Evolutionary conservation across 2,329 filamentous ascomycete species (phyloP).

Genomic region (Colletotrichum sp.): DNA sequence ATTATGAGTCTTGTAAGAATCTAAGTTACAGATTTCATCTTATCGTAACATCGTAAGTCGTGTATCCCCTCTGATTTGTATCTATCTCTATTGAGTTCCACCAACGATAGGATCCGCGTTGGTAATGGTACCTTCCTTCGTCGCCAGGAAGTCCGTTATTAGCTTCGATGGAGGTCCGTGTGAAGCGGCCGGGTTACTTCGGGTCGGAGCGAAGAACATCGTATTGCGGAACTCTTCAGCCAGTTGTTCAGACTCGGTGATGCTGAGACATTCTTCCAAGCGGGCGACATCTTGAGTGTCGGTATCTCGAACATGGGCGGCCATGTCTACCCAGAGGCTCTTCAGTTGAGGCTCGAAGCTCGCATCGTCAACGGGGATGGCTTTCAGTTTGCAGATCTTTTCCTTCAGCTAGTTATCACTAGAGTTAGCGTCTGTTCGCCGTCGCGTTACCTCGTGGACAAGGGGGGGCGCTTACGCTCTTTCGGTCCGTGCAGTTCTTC

Average conservation of each 20-base stretch:
- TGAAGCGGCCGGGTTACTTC: background rate
- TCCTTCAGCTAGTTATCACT: slow-evolving; percentile 3
- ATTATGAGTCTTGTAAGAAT: background rate
- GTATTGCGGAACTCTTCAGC: slow-evolving; percentile 1
- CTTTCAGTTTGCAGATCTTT: slow-evolving; percentile 1
- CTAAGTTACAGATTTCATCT: background rate
- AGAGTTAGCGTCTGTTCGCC: background rate
- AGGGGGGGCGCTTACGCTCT: background rate
- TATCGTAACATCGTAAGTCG: background rate
- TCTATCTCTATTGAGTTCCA: background rate
- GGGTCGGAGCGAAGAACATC: slow-evolving; percentile 1
- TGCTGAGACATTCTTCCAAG: slow-evolving; percentile 13
- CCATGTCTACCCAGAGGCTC: background rate
- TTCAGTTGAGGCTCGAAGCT: slow-evolving; percentile 6
- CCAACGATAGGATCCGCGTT: background rate
- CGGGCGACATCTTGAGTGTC: slow-evolving; percentile 5
- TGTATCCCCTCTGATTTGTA: background rate
- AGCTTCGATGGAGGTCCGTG: slow-evolving; percentile 1
- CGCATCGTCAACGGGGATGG: background rate
- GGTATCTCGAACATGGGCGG: slow-evolving; percentile 9
- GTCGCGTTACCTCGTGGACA: no score
- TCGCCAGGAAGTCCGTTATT: slow-evolving; percentile 13
- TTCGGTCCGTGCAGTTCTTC: background rate
- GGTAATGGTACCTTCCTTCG: background rate
- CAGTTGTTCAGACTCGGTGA: slow-evolving; percentile 1